Conservation (phyloP, 768 basidiomycete genomes). For the Boletus speciosus region DNA sequence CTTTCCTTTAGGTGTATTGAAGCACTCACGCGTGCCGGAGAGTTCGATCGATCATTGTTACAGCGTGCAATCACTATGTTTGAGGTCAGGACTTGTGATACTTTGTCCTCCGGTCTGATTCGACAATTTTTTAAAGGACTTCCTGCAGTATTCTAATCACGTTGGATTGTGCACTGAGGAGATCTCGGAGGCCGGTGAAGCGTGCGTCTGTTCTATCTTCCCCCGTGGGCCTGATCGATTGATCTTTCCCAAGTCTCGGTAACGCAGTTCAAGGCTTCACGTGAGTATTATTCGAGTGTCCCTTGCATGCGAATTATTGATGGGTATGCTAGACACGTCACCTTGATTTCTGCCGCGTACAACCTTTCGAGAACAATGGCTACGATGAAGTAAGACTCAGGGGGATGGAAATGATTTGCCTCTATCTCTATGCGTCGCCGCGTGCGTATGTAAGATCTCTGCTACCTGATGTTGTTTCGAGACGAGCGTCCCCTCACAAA, state of each 20-base stretch:
- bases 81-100: constrained; percentile 51
- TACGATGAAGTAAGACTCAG: constrained; percentile 4
- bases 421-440: background rate
- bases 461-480: background rate
- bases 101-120: background rate
- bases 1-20: constrained; percentile 66
- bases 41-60: constrained; percentile 66
- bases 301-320: background rate
- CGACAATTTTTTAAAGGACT: constrained; percentile 46
- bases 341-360: constrained; percentile 80
- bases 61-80: constrained; percentile 80
- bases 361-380: constrained; percentile 67
- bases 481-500: background rate
- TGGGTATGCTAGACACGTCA: constrained; percentile 58
- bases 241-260: constrained; percentile 51
- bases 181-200: constrained; percentile 82
- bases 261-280: constrained; percentile 91
- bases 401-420: background rate
- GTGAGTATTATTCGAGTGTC: constrained; percentile 40
- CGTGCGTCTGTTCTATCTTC: constrained; percentile 41
- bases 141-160: constrained; percentile 81
- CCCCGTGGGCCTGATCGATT: background rate
- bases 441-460: background rate
- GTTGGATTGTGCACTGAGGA: constrained; percentile 85
- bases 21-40: constrained; percentile 83